Percentiles rank a stretch among this genome's conserved stretches.
phyloP scores from a whole-genome alignment of 768 basidiomycete species.

The Auricularia auricula-judae region DNA sequence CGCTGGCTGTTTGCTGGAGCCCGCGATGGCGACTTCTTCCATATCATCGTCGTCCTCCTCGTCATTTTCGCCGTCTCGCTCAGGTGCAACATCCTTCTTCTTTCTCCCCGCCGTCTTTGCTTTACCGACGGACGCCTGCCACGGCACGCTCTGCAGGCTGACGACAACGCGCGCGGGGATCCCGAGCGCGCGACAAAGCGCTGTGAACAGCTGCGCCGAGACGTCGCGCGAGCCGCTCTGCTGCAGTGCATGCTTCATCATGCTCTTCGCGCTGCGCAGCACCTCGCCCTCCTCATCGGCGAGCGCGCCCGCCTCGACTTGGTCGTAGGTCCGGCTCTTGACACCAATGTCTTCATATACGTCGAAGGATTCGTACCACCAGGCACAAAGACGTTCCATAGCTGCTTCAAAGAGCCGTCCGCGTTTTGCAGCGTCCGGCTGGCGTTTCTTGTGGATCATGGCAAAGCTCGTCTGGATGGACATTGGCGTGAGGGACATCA shows the following conservation, averaged over 20 bases:
- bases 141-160: slow-evolving; percentile 86
- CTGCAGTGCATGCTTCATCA: slow-evolving; percentile 89
- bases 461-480: slow-evolving; percentile 70
- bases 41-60: slow-evolving; percentile 28
- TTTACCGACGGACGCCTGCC: slow-evolving; percentile 62
- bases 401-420: slow-evolving; percentile 84
- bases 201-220: slow-evolving; percentile 85
- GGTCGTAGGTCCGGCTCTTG: slow-evolving; percentile 65
- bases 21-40: slow-evolving; percentile 25
- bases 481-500: slow-evolving; percentile 79
- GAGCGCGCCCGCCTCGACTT: slow-evolving; percentile 33
- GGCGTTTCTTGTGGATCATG: slow-evolving; percentile 66
- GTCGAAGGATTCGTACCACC: slow-evolving; percentile 78
- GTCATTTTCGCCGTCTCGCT: slow-evolving; percentile 15
- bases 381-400: slow-evolving; percentile 57
- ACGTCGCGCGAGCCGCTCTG: slow-evolving; percentile 72
- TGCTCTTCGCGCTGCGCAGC: slow-evolving; percentile 67
- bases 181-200: slow-evolving; percentile 73
- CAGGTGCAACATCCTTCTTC: slow-evolving; percentile 15
- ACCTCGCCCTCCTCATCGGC: slow-evolving; percentile 46
- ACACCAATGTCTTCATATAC: slow-evolving; percentile 38
- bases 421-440: slow-evolving; percentile 72
- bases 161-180: slow-evolving; percentile 82
- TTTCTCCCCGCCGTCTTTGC: slow-evolving; percentile 34
- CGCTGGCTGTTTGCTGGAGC: slow-evolving; percentile 23